Evolutionary conservation across 805 yeast genomes (phyloP).

Genomic region (Teunomyces cretensis): DNA sequence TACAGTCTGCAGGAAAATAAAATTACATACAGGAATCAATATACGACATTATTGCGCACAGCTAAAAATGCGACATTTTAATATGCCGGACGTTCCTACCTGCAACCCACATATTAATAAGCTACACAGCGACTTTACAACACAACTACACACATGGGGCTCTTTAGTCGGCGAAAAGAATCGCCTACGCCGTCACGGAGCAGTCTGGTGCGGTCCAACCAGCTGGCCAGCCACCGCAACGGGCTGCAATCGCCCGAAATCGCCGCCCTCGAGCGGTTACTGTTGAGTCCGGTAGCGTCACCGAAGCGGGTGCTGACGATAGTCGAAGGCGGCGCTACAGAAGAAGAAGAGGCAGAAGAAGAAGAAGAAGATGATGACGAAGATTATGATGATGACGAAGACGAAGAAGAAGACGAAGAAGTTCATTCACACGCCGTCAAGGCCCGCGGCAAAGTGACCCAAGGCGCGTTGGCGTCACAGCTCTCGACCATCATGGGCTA

Average conservation of each 20-base stretch:
- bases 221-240: background rate
- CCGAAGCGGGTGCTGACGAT: background rate
- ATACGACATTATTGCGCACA: too few species aligned
- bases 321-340: background rate
- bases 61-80: too few species aligned
- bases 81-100: too few species aligned
- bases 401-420: conserved; percentile 13
- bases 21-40: too few species aligned
- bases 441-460: conserved; percentile 12
- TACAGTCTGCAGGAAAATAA: too few species aligned
- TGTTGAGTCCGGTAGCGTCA: background rate
- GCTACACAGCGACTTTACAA: too few species aligned
- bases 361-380: background rate
- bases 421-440: conserved; percentile 30
- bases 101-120: too few species aligned
- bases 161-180: conserved; percentile 8
- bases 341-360: background rate
- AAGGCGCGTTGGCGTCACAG: conserved; percentile 19
- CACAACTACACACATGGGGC: conserved; percentile 28
- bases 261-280: background rate
- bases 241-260: background rate
- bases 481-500: conserved; percentile 33
- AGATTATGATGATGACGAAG: background rate
- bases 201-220: background rate
- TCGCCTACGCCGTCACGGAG: conserved; percentile 9